Conservation (phyloP, 2,329 filamentous ascomycete genomes). For the Exophiala bonariae region DNA sequence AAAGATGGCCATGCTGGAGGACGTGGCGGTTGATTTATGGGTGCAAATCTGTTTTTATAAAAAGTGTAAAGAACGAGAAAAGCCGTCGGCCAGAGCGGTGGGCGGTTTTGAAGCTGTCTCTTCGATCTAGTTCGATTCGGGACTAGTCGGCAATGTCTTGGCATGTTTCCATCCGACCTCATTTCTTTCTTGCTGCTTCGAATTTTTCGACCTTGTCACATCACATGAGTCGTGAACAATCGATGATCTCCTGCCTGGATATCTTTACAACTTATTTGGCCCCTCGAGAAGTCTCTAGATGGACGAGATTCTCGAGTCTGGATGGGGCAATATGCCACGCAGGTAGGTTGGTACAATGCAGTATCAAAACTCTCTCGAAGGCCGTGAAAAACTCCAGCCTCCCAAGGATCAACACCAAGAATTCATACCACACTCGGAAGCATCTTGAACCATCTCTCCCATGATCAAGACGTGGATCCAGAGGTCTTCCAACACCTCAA, state of each 20-base stretch:
- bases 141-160: not conserved
- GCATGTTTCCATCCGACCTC: not conserved
- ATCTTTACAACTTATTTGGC: no score
- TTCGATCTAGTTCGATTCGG: not conserved
- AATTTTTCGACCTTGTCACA: not conserved
- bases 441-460: conserved; percentile 24
- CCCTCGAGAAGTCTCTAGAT: no score
- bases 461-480: conserved; percentile 28
- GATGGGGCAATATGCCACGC: no score
- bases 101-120: not conserved
- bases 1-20: conserved; percentile 8
- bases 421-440: conserved; percentile 27
- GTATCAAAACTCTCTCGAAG: no score
- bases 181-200: not conserved
- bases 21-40: conserved; percentile 29
- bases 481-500: conserved; percentile 16
- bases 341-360: no score
- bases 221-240: not conserved
- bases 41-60: conserved; percentile 26
- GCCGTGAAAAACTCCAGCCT: no score
- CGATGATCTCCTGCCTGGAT: not conserved
- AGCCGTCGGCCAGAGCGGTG: not conserved
- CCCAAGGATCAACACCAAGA: no score
- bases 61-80: conserved; percentile 25
- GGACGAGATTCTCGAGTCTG: no score